Evolutionary conservation across 2,329 filamentous ascomycete genomes (phyloP).

Genomic region (Herpotrichia juniperi): DNA sequence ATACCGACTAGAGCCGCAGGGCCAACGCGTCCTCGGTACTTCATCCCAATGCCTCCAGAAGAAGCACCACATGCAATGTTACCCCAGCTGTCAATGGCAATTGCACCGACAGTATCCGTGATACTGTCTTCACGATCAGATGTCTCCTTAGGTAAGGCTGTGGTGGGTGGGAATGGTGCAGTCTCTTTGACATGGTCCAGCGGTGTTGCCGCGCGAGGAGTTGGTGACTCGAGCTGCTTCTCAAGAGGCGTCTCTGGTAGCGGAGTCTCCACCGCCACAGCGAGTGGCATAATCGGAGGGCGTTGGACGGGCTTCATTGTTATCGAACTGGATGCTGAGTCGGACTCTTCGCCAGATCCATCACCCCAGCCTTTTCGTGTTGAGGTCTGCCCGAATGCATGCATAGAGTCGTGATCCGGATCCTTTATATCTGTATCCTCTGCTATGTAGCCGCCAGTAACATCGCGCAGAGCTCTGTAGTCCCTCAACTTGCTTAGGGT

Average conservation of each 20-base stretch:
- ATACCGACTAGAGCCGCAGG: constrained; percentile 92
- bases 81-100: constrained; percentile 85
- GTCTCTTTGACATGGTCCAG: constrained; percentile 20
- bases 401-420: constrained; percentile 13
- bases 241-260: constrained; percentile 14
- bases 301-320: constrained; percentile 31
- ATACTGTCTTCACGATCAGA: constrained; percentile 63
- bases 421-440: constrained; percentile 36
- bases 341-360: constrained; percentile 45
- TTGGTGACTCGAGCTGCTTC: constrained; percentile 7
- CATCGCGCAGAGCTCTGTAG: constrained; percentile 7
- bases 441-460: constrained; percentile 10
- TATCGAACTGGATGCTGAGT: constrained; percentile 24
- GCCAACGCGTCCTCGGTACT: constrained; percentile 87
- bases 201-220: constrained; percentile 16
- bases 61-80: constrained; percentile 94
- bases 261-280: constrained; percentile 7
- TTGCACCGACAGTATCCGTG: constrained; percentile 94
- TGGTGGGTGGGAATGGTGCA: constrained; percentile 1
- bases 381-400: background rate
- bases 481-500: constrained; percentile 31
- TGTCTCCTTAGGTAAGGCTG: background rate
- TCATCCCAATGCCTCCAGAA: constrained; percentile 98
- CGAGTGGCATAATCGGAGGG: constrained; percentile 24
- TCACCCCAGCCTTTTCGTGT: constrained; percentile 40